Evolutionary conservation across 2,329 filamentous ascomycete species (phyloP).

Genomic region (Epichloe amarillans): DNA sequence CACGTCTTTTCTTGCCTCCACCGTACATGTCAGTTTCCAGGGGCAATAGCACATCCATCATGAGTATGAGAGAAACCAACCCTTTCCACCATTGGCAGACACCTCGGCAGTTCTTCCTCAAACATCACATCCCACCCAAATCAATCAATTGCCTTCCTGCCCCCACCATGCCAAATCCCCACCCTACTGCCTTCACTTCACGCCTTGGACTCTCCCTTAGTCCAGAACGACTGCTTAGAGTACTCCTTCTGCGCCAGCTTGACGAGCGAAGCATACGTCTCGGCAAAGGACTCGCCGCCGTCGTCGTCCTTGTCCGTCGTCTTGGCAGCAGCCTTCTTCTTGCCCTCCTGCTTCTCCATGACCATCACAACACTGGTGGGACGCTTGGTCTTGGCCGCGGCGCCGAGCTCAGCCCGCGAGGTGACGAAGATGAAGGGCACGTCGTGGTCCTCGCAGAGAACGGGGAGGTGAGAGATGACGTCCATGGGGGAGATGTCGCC

Average conservation of each 20-base stretch:
- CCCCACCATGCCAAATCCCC: too few species aligned
- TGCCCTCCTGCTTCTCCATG: slow-evolving; percentile 40
- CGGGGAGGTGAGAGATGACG: slow-evolving; percentile 94
- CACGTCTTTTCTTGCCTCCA: not conserved
- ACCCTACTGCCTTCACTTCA: slow-evolving; percentile 3
- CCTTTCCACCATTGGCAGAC: not conserved
- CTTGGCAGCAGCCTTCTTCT: slow-evolving; percentile 30
- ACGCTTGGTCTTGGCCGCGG: slow-evolving; percentile 86
- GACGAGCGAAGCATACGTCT: slow-evolving; percentile 50
- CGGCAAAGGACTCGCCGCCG: slow-evolving; percentile 45
- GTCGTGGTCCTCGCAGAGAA: slow-evolving; percentile 95
- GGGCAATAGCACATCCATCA: not conserved
- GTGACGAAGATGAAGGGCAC: slow-evolving; percentile 94
- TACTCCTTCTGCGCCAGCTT: slow-evolving; percentile 56
- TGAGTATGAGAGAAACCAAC: not conserved
- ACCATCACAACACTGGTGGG: slow-evolving; percentile 95
- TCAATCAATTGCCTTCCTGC: not conserved
- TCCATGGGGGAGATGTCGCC: slow-evolving; percentile 95
- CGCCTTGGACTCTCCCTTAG: slow-evolving; percentile 24
- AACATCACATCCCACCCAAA: not conserved
- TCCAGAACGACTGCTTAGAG: slow-evolving; percentile 41
- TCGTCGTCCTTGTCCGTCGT: slow-evolving; percentile 32
- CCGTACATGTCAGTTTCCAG: not conserved
- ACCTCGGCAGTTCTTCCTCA: not conserved
- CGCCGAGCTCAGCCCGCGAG: slow-evolving; percentile 84